Evolutionary conservation across 2,329 filamentous ascomycete species (phyloP).

Genomic region (Shiraia bambusicola): DNA sequence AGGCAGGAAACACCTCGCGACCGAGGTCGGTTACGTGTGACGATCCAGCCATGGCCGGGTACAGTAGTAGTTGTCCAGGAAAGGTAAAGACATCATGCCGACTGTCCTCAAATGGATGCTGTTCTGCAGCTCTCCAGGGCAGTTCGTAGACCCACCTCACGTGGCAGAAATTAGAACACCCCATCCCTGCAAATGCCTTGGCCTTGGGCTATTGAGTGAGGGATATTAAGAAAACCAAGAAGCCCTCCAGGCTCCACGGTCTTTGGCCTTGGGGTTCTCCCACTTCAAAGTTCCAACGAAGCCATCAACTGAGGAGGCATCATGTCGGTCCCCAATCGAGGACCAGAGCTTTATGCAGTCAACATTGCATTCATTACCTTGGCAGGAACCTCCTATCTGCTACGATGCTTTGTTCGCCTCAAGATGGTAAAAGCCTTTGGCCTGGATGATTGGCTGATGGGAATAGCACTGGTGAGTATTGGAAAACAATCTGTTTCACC

Average conservation of each 20-base stretch:
- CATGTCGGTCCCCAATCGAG: constrained; percentile 37
- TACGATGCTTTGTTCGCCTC: constrained; percentile 36
- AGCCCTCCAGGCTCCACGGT: constrained; percentile 6
- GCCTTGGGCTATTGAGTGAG: constrained; percentile 15
- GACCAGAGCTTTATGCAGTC: constrained; percentile 35
- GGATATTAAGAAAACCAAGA: constrained; percentile 19
- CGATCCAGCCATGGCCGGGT: not conserved
- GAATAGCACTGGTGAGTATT: constrained; percentile 27
- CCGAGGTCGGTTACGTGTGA: not conserved
- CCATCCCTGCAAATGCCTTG: constrained; percentile 1
- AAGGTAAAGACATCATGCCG: constrained; percentile 15
- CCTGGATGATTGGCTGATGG: constrained; percentile 41
- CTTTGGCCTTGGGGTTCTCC: constrained; percentile 9
- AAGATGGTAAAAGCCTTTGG: constrained; percentile 41
- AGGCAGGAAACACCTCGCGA: too few species aligned
- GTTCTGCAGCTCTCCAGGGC: constrained; percentile 7
- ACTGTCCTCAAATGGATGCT: constrained; percentile 24
- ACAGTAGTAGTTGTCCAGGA: not conserved
- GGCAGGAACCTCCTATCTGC: constrained; percentile 25
- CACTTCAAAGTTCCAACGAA: constrained; percentile 2
- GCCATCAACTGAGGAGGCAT: constrained; percentile 7
- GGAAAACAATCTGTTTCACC: not conserved
- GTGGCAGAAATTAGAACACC: constrained; percentile 16
- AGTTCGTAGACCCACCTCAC: constrained; percentile 21
- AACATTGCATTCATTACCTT: constrained; percentile 31